A percentile compares a stretch with the other conserved stretches of the same genome.
Evolutionary conservation across 2,329 filamentous ascomycete genomes (phyloP).

Genomic region (Teratosphaeria viscida): DNA sequence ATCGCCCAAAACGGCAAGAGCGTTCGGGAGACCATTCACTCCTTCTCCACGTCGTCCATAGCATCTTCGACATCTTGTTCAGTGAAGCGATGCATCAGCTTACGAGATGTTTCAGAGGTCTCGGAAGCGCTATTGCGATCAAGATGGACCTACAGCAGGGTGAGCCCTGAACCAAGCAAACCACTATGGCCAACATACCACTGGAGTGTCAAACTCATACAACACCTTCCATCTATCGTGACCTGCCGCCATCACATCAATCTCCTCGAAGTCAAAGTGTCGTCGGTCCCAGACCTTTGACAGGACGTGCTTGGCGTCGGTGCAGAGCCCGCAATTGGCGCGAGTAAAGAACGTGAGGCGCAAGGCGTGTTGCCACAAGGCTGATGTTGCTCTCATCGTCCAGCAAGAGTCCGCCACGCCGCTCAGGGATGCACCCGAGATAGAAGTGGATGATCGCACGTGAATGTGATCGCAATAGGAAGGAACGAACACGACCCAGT

Average conservation of each 20-base stretch:
- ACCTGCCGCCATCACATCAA: slow-evolving; percentile 56
- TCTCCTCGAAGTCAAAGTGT: slow-evolving; percentile 58
- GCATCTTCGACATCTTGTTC: slow-evolving; percentile 53
- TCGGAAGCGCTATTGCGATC: slow-evolving; percentile 44
- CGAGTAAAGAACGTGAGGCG: slow-evolving; percentile 63
- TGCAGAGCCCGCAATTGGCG: slow-evolving; percentile 60
- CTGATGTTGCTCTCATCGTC: slow-evolving; percentile 8
- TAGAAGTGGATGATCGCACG: no score
- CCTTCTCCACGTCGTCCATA: slow-evolving; percentile 50
- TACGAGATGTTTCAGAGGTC: slow-evolving; percentile 50
- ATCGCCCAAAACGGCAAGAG: not conserved
- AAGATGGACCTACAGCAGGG: slow-evolving; percentile 44
- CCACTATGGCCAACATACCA: slow-evolving; percentile 40
- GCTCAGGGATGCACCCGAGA: not conserved
- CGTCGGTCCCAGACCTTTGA: slow-evolving; percentile 56
- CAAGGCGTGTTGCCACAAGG: slow-evolving; percentile 9
- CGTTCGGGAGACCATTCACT: slow-evolving; percentile 7
- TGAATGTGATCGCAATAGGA: not conserved
- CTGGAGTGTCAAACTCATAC: slow-evolving; percentile 74
- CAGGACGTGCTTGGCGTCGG: slow-evolving; percentile 56
- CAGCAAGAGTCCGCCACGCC: not conserved
- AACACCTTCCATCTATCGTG: slow-evolving; percentile 57
- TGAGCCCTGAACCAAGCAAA: not conserved
- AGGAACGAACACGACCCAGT: not conserved
- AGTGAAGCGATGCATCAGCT: slow-evolving; percentile 70